Conservation (phyloP, 2,329 filamentous ascomycete genomes). For the Capronia coronata region DNA sequence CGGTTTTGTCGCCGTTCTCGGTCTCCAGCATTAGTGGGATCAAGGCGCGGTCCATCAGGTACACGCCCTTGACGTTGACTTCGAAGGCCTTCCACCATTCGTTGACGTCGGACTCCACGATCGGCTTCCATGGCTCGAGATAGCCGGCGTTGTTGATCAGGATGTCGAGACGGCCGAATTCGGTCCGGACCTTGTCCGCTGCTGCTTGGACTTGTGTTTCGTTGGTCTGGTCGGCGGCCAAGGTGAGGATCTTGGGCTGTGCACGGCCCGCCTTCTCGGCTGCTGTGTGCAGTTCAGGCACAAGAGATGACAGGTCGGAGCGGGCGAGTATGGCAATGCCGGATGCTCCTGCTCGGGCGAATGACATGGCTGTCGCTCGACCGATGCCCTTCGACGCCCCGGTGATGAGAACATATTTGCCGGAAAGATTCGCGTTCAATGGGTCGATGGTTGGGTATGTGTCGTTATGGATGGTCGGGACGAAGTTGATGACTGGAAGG, state of each 20-base stretch:
- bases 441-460: conserved; percentile 50
- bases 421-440: conserved; percentile 30
- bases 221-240: conserved; percentile 32
- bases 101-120: conserved; percentile 14
- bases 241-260: conserved; percentile 30
- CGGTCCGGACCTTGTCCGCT: conserved; percentile 26
- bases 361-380: conserved; percentile 32
- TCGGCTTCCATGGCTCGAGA: conserved; percentile 13
- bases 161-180: conserved; percentile 32
- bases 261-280: conserved; percentile 30
- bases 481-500: conserved; percentile 2
- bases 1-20: conserved; percentile 16
- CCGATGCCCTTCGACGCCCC: conserved; percentile 36
- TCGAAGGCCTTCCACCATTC: conserved; percentile 25
- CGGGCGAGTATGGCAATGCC: conserved; percentile 51
- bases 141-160: conserved; percentile 34
- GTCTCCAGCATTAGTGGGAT: conserved; percentile 32
- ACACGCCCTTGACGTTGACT: conserved; percentile 24
- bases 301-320: conserved; percentile 30
- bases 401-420: conserved; percentile 35
- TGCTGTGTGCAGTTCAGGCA: conserved; percentile 1
- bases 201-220: conserved; percentile 30
- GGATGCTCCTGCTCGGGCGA: conserved; percentile 33
- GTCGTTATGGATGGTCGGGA: conserved; percentile 35
- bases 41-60: conserved; percentile 17